phyloP scores from a whole-genome alignment of 352 stramenopile genomes.

The Phytophthora kernoviae region DNA sequence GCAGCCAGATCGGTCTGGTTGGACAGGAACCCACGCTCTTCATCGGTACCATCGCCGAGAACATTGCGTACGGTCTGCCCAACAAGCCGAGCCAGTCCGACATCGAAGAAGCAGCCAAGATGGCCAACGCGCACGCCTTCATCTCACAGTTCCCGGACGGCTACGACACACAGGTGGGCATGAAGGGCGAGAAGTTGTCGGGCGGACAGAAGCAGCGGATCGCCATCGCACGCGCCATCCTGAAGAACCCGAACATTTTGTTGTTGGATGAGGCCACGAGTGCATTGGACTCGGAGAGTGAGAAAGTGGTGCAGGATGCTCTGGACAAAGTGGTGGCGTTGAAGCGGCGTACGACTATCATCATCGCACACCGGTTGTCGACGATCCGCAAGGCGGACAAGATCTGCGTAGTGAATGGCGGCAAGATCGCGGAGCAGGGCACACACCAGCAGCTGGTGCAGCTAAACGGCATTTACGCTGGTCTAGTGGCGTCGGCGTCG shows the following conservation, averaged over 20 bases:
- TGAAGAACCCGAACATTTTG: too few species aligned
- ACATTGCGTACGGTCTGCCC: too few species aligned
- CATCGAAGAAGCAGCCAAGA: too few species aligned
- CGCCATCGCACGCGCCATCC: too few species aligned
- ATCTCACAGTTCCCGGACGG: not conserved
- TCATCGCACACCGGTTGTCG: slow-evolving; percentile 86
- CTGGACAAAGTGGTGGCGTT: slow-evolving; percentile 26
- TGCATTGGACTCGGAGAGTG: not conserved
- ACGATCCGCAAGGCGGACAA: slow-evolving; percentile 8
- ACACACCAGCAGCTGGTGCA: slow-evolving; percentile 23
- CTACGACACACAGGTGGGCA: not conserved
- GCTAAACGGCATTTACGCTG: slow-evolving; percentile 17
- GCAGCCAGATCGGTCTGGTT: not conserved
- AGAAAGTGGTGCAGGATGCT: slow-evolving; percentile 31
- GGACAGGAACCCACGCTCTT: not conserved
- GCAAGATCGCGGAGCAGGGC: slow-evolving; percentile 25
- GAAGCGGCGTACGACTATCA: slow-evolving; percentile 71
- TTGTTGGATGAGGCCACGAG: too few species aligned
- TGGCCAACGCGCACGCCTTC: too few species aligned
- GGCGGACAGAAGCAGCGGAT: too few species aligned
- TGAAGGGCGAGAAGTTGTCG: not conserved
- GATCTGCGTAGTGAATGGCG: slow-evolving; percentile 20
- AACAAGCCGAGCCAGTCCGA: too few species aligned
- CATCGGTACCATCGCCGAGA: not conserved
- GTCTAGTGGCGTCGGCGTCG: slow-evolving; percentile 6